These are phyloP conservation scores for Cystobasidium pallidum DNA, from an alignment of 1,284 basidiomycete species.

Conservation along the genomic window DNA sequence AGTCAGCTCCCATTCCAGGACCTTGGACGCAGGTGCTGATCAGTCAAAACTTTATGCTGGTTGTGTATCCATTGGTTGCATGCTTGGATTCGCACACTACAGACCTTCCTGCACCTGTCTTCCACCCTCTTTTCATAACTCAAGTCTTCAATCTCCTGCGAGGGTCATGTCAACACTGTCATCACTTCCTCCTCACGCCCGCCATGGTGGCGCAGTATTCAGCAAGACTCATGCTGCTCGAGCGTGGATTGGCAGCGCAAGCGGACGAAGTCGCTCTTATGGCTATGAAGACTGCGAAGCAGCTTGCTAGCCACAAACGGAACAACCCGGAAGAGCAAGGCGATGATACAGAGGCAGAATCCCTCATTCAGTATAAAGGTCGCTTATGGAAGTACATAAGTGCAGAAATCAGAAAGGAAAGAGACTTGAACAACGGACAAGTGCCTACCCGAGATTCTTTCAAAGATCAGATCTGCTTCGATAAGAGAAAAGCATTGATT, in stretches of 20 bases:
- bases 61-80: not conserved
- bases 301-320: constrained; percentile 53
- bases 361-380: constrained; percentile 57
- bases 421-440: constrained; percentile 55
- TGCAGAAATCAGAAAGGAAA: constrained; percentile 52
- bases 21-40: not conserved
- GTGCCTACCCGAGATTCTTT: constrained; percentile 75
- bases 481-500: constrained; percentile 81
- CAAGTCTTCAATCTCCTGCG: constrained; percentile 88
- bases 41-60: constrained; percentile 12
- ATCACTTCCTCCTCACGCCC: constrained; percentile 81
- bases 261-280: constrained; percentile 74
- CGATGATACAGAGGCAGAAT: constrained; percentile 55
- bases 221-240: constrained; percentile 85
- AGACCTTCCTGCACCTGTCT: constrained; percentile 91
- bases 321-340: constrained; percentile 50
- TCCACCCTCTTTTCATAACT: constrained; percentile 94
- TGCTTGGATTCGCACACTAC: too few relatives aligned
- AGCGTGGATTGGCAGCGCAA: constrained; percentile 81
- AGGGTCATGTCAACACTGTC: constrained; percentile 93
- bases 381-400: constrained; percentile 52
- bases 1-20: not conserved
- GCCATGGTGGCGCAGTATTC: constrained; percentile 79
- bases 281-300: constrained; percentile 47
- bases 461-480: constrained; percentile 85